These are phyloP conservation scores for Fusarium hainanense DNA, from an alignment of 2,329 filamentous ascomycete species.

Conservation along the genomic window DNA sequence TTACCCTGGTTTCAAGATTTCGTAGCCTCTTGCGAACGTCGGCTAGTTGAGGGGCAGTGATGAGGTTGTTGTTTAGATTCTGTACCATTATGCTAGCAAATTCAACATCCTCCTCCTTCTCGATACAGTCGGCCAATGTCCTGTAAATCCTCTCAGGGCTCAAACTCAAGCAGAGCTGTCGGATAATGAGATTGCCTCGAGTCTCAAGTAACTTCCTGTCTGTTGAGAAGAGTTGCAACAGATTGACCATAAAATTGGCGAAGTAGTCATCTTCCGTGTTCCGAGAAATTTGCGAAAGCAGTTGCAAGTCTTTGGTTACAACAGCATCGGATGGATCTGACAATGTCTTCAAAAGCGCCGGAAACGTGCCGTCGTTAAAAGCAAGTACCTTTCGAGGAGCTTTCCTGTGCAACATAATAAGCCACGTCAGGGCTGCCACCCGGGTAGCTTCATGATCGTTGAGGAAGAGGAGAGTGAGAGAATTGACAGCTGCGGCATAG, in stretches of 20 bases:
- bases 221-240: slow-evolving; percentile 94
- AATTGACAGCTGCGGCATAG: slow-evolving; percentile 93
- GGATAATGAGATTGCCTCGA: slow-evolving; percentile 93
- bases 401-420: slow-evolving; percentile 97
- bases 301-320: slow-evolving; percentile 91
- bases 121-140: slow-evolving; percentile 93
- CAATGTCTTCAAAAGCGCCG: slow-evolving; percentile 92
- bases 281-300: slow-evolving; percentile 94
- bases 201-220: slow-evolving; percentile 92
- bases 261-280: slow-evolving; percentile 99
- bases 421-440: slow-evolving; percentile 92
- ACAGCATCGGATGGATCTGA: slow-evolving; percentile 96
- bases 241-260: slow-evolving; percentile 96
- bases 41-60: slow-evolving; percentile 92
- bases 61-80: slow-evolving; percentile 98
- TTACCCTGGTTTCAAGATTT: slow-evolving; percentile 86
- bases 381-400: slow-evolving; percentile 92
- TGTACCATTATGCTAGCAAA: slow-evolving; percentile 99
- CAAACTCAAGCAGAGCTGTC: slow-evolving; percentile 91
- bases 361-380: slow-evolving; percentile 97
- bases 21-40: slow-evolving; percentile 90
- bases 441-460: slow-evolving; percentile 97
- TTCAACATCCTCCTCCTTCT: slow-evolving; percentile 97
- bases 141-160: slow-evolving; percentile 96
- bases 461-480: slow-evolving; percentile 90